A percentile compares a stretch with the other conserved stretches of the same genome.
Conservation (phyloP, 2,329 filamentous ascomycete species). For the Epicoccum nigrum region DNA sequence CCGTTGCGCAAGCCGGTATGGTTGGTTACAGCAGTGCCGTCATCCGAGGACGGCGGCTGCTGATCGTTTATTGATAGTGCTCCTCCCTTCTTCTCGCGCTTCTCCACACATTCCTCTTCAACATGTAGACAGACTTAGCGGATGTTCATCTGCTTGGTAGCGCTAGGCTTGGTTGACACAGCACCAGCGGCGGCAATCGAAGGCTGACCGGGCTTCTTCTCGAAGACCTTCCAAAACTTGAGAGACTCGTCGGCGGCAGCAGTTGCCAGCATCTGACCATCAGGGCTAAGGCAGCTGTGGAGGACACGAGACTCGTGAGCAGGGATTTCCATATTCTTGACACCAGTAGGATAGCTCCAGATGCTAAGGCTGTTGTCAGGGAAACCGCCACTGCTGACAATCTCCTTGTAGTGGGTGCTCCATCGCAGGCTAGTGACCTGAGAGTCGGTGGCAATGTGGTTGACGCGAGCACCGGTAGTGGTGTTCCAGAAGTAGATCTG, state of each 20-base stretch:
- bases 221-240: slow-evolving; percentile 99
- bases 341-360: slow-evolving; percentile 97
- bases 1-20: slow-evolving; percentile 47
- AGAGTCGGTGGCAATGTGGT: slow-evolving; percentile 98
- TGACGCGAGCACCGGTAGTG: slow-evolving; percentile 93
- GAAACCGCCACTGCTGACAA: slow-evolving; percentile 96
- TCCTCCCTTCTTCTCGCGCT: slow-evolving; percentile 17
- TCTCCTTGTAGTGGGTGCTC: slow-evolving; percentile 97
- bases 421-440: slow-evolving; percentile 96
- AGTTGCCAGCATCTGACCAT: slow-evolving; percentile 97
- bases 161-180: slow-evolving; percentile 76
- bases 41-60: slow-evolving; percentile 8
- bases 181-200: slow-evolving; percentile 68
- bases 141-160: slow-evolving; percentile 90
- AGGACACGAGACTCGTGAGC: slow-evolving; percentile 96
- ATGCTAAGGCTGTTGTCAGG: slow-evolving; percentile 99
- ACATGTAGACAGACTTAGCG: slow-evolving; percentile 35
- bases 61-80: slow-evolving; percentile 18
- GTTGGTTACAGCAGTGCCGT: slow-evolving; percentile 20
- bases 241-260: slow-evolving; percentile 94
- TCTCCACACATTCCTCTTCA: not conserved
- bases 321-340: slow-evolving; percentile 97
- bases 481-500: slow-evolving; percentile 99
- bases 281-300: slow-evolving; percentile 94
- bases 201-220: slow-evolving; percentile 88